Evolutionary conservation across 371 early-diverging fungal species (phyloP), one percentile per base, ranked within the genome.

Genomic region (Actinomortierella ambigua): DNA sequence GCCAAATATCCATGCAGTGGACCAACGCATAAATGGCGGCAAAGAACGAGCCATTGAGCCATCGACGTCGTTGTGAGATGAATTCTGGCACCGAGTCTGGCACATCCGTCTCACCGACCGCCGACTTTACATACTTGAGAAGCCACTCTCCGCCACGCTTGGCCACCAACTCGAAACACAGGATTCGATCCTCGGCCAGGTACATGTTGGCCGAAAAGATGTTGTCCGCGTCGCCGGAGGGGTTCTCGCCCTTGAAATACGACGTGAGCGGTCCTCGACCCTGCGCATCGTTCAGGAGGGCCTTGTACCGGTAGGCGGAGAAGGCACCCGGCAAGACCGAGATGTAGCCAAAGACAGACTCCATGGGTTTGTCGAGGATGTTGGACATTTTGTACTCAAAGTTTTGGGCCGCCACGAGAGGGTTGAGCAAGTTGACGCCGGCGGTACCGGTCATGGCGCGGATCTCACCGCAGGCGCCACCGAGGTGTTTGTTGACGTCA

Each of bases 381-480:
- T 95, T 95, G 50, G 90, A 89, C 82, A 94, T 94, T 69, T 94
- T 94, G 84, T 93, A 94, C 75, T 88, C 95, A 79, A 95, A 95
- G 71, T 95, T 94, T 68, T 95, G 96, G 0, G 93, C 90, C 7
- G 96, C 97, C 1, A 96, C 95, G n/a, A 97, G 67, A 1, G 96
- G 95, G 58, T 95, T 95, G 43, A 88, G 46, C 22, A 95, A 69
- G 50, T 88, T 87, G 44, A 80, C 70, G 63, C 87, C 89, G 47
- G 79, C 90, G 28, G 80, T 79, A 57, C 92, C 93, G 15, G 89
- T 82, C 80, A 96, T 94, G 24, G 94, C 95, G 55, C 90, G 85
- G 63, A 98, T 96, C 73, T 98, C 97, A 57, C 98, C 97, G 77
- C 98, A 98, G 8, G 97, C 97, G 49, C 98, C 97, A 48, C 88